Evolutionary conservation across 805 yeast genomes (phyloP).

Genomic region (Yamadazyma takamatsuzukensis): DNA sequence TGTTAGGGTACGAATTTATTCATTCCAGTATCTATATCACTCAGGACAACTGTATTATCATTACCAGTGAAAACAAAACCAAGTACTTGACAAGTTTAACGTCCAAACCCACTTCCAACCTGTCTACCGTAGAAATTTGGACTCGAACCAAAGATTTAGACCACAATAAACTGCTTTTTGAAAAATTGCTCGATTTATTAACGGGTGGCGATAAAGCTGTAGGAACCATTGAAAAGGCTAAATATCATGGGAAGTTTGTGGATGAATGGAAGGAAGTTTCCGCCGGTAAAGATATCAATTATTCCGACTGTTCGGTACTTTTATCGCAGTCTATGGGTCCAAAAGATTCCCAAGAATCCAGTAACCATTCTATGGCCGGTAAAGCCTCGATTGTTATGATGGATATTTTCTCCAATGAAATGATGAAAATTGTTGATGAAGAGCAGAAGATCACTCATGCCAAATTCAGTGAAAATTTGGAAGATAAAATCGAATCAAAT

Average conservation of each 20-base stretch:
- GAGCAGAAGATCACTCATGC: conserved; percentile 73
- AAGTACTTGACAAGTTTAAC: conserved; percentile 66
- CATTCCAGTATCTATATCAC: conserved; percentile 74
- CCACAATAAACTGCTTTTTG: conserved; percentile 65
- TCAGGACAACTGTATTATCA: conserved; percentile 53
- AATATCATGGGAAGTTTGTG: conserved; percentile 78
- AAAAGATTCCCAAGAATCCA: conserved; percentile 78
- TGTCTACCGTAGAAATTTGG: conserved; percentile 53
- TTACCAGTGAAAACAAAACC: conserved; percentile 83
- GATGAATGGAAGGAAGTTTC: conserved; percentile 66
- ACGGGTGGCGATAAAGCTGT: conserved; percentile 31
- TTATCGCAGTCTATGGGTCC: conserved; percentile 57
- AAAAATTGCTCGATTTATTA: conserved; percentile 51
- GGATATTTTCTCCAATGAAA: conserved; percentile 80
- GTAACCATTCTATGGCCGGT: conserved; percentile 63
- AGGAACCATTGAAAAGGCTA: conserved; percentile 74
- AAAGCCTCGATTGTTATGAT: conserved; percentile 75
- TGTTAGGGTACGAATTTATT: conserved; percentile 93
- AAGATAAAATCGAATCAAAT: conserved; percentile 72
- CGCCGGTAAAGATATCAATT: conserved; percentile 27
- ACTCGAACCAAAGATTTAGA: conserved; percentile 78
- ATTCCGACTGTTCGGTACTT: conserved; percentile 49
- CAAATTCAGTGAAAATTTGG: conserved; percentile 70
- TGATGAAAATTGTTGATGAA: conserved; percentile 84
- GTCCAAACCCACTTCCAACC: conserved; percentile 33